These are phyloP conservation scores for Xeromyces bisporus DNA, from an alignment of 495 filamentous ascomycete genomes.

Conservation along the genomic window DNA sequence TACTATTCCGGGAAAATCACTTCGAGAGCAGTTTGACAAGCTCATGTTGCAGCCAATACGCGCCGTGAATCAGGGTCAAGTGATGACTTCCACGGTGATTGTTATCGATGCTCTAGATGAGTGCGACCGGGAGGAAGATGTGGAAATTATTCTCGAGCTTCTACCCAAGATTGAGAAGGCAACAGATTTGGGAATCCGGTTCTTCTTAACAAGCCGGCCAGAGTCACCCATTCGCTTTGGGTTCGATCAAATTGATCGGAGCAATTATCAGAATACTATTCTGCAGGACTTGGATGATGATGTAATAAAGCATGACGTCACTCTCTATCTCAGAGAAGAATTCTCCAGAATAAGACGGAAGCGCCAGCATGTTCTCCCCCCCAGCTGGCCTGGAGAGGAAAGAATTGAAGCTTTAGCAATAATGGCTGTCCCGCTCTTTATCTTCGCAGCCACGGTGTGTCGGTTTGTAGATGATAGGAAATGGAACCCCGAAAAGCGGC, in stretches of 20 bases:
- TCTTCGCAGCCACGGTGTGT: slow-evolving; percentile 15
- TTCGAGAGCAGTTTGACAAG: slow-evolving; percentile 31
- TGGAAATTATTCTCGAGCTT: slow-evolving; percentile 20
- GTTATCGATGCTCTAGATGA: slow-evolving; percentile 39
- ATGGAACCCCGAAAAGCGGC: slow-evolving; percentile 6
- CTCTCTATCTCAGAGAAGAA: slow-evolving; percentile 10
- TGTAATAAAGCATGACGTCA: slow-evolving; percentile 15
- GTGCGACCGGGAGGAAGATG: slow-evolving; percentile 25
- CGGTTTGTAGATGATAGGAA: slow-evolving; percentile 10
- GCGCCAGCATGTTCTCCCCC: slow-evolving; percentile 1
- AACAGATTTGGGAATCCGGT: slow-evolving; percentile 5
- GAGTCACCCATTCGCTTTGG: slow-evolving; percentile 25
- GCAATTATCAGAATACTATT: slow-evolving; percentile 9
- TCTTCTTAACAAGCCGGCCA: slow-evolving; percentile 30
- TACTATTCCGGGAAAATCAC: slow-evolving; percentile 17
- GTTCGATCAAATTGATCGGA: slow-evolving; percentile 8
- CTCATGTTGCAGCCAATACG: slow-evolving; percentile 27
- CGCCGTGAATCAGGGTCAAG: slow-evolving; percentile 1
- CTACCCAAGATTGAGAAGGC: slow-evolving; percentile 9
- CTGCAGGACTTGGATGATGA: slow-evolving; percentile 12
- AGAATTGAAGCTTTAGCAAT: slow-evolving; percentile 4
- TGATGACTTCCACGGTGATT: slow-evolving; percentile 11
- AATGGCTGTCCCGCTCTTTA: slow-evolving; percentile 16
- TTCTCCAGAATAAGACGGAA: slow-evolving; percentile 10
- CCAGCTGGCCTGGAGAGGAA: slow-evolving; percentile 24